These are phyloP conservation scores for Fusarium coicis DNA, from an alignment of 2,329 filamentous ascomycete species.

Conservation along the genomic window DNA sequence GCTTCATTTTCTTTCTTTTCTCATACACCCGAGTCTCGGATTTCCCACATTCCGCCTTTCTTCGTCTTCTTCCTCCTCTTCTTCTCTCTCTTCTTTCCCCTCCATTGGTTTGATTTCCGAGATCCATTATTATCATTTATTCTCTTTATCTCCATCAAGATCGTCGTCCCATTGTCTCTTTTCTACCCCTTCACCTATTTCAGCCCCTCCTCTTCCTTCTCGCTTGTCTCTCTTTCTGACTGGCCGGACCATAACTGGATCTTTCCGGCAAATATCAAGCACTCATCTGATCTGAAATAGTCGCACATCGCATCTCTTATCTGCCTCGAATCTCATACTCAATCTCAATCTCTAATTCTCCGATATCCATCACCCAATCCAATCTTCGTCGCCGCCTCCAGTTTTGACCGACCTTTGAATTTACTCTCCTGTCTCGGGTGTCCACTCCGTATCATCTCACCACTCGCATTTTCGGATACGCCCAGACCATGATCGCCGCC, in stretches of 20 bases:
- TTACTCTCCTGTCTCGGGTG: background rate
- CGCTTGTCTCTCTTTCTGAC: slow-evolving; percentile 26
- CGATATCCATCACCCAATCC: slow-evolving; percentile 1
- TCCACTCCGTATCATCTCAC: background rate
- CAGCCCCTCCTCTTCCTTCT: slow-evolving; percentile 25
- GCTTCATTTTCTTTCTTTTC: slow-evolving; percentile 15
- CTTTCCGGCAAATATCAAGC: slow-evolving; percentile 34
- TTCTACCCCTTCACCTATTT: slow-evolving; percentile 7
- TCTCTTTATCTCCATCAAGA: background rate
- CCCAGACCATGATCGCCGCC: slow-evolving; percentile 20
- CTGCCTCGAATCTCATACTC: slow-evolving; percentile 11
- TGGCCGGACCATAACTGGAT: slow-evolving; percentile 28
- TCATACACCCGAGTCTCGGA: slow-evolving; percentile 17
- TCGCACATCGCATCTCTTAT: slow-evolving; percentile 14
- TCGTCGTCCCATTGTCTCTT: background rate
- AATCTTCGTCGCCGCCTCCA: background rate
- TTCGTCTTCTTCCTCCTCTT: background rate
- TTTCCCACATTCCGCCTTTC: background rate
- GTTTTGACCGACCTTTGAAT: background rate
- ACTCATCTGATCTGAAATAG: slow-evolving; percentile 36
- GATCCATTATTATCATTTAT: background rate
- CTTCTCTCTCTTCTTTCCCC: background rate
- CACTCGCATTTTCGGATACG: background rate
- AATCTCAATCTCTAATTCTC: slow-evolving; percentile 5
- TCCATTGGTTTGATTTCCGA: background rate